A percentile compares a stretch with the other conserved stretches of the same genome.
Conservation (phyloP, 805 yeast species). For the Lipomyces japonicus region DNA sequence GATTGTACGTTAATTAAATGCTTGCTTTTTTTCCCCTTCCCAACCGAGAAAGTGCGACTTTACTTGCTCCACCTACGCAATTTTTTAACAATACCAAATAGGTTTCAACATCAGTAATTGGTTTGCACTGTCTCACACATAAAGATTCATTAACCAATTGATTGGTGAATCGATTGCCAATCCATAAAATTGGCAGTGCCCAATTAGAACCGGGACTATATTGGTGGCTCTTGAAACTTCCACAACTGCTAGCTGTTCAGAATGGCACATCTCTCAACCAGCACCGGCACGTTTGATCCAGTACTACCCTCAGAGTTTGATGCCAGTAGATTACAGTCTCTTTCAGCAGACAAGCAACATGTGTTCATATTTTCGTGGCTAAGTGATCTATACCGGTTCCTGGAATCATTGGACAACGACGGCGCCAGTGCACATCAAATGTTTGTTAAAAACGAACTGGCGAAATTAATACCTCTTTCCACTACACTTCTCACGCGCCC, state of each 20-base stretch:
- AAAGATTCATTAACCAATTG: background rate
- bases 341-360: slow-evolving; percentile 24
- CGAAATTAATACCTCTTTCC: slow-evolving; percentile 12
- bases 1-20: too few relatives aligned
- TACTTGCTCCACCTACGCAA: too few relatives aligned
- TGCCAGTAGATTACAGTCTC: slow-evolving; percentile 7
- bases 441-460: slow-evolving; percentile 25
- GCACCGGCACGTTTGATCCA: slow-evolving; percentile 1
- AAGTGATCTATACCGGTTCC: slow-evolving; percentile 18
- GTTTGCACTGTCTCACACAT: background rate
- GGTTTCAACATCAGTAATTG: background rate
- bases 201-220: too few relatives aligned
- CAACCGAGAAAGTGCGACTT: too few relatives aligned
- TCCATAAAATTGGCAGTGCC: background rate
- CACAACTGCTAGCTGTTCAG: background rate
- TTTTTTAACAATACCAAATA: too few relatives aligned
- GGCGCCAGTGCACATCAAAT: slow-evolving; percentile 29
- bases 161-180: background rate
- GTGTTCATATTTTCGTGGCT: slow-evolving; percentile 22
- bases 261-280: slow-evolving; percentile 2
- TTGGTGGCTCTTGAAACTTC: too few relatives aligned
- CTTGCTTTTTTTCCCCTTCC: too few relatives aligned
- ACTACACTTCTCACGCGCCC: slow-evolving; percentile 19
- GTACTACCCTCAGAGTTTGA: slow-evolving; percentile 18
- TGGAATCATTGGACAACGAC: slow-evolving; percentile 17